Evolutionary conservation across 106 monocot genomes (phyloP).

Genomic region (Dioscorea zingiberensis): DNA sequence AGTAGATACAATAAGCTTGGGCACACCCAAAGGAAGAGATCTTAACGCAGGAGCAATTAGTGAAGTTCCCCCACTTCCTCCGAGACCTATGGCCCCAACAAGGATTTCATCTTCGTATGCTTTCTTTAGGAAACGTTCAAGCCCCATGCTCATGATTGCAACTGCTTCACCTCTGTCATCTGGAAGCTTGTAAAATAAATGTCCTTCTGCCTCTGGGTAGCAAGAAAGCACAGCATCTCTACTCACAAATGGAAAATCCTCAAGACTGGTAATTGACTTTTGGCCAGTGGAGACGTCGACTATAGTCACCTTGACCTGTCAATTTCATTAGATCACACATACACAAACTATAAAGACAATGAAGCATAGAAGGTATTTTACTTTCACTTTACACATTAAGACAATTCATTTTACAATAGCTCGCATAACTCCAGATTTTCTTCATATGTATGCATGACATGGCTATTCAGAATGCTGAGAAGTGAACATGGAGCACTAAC

Average conservation of each 20-base stretch:
- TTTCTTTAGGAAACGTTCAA: constrained; percentile 43
- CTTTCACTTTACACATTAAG: background rate
- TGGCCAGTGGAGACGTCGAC: constrained; percentile 72
- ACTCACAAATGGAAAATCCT: constrained; percentile 37
- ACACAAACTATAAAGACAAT: background rate
- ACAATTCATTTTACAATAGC: background rate
- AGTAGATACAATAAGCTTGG: constrained; percentile 89
- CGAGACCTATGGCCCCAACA: constrained; percentile 66
- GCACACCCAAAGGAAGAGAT: constrained; percentile 76
- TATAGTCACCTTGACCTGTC: constrained; percentile 67
- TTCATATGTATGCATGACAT: background rate
- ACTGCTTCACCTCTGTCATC: constrained; percentile 76
- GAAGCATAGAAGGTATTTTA: background rate
- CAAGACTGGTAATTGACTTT: constrained; percentile 14
- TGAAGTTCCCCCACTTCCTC: constrained; percentile 87
- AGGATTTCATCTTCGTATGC: constrained; percentile 35
- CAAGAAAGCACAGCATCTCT: constrained; percentile 54
- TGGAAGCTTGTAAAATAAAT: constrained; percentile 41
- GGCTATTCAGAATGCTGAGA: background rate
- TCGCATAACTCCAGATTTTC: background rate
- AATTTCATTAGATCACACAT: constrained; percentile 9
- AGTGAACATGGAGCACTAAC: background rate
- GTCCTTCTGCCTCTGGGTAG: constrained; percentile 12
- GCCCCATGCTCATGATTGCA: constrained; percentile 57
- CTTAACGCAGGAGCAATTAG: constrained; percentile 72